Evolutionary conservation across 768 basidiomycete species (phyloP), one percentile per base, ranked within the genome.

Genomic region (Mycena rosella): DNA sequence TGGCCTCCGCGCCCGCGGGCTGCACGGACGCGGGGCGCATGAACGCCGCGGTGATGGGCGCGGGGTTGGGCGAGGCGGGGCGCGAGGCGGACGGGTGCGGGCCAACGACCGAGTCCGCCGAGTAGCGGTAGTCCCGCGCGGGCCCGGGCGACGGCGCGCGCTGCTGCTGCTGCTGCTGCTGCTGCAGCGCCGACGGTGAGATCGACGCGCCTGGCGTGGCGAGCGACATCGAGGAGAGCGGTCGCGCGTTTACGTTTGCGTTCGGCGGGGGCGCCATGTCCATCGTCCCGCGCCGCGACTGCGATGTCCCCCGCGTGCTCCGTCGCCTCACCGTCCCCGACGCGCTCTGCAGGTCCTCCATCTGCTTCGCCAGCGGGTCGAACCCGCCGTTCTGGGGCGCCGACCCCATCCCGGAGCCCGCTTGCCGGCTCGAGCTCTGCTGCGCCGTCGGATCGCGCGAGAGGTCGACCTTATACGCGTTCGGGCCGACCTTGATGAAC

Each of bases 51-150:
- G 84, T 89, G 5, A 71, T 71, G 2, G 65, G 69, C 27, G 91
- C 91, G 5, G 85, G 81, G 61, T 88, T 90, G 2, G 95, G 95
- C 0, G 95, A 94, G 5, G 87, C 72, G 0, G 96, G 86, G 32
- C 94, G 89, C 7, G 94, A 94, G 0, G 83, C 75, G 11, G 86
- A 82, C 0, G 95, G 95, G 70, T 92, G 91, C 0, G 84, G 77
- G 20, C 94, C 95, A n/a, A 96, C 92, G 32, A 96, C 86, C 44
- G 89, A 70, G 64, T 96, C 90, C 0, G 93, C 95, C 22, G 89
- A 90, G 60, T 88, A 88, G 55, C 89, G 86, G 73, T 93, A 95
- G 77, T 95, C 92, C 27, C 87, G 83, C 20, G 82, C 78, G 5
- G 79, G 83, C 20, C 81, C 78, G 5, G 79, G 76, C 15, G 78